Evolutionary conservation across 371 early-diverging fungal genomes (phyloP).

Genomic region (Phascolomyces articulosus): DNA sequence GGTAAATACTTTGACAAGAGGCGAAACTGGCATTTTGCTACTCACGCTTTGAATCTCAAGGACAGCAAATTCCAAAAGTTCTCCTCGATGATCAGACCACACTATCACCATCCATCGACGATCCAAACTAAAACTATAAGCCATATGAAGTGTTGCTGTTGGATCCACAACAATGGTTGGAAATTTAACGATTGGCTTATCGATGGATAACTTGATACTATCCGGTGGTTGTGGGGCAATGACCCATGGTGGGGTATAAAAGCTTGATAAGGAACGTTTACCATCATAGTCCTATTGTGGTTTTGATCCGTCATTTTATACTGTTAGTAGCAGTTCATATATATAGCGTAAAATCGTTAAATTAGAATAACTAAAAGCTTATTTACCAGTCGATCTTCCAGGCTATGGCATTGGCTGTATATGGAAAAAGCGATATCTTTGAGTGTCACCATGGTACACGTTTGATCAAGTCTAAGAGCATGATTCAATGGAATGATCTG

Average conservation of each 20-base stretch:
- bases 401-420: slow-evolving; percentile 53
- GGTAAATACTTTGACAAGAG: slow-evolving; percentile 19
- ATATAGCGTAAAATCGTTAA: background rate
- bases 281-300: background rate
- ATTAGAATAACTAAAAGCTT: background rate
- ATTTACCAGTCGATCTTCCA: background rate
- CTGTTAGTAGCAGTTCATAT: background rate
- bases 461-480: slow-evolving; percentile 38
- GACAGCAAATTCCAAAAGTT: slow-evolving; percentile 50
- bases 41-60: slow-evolving; percentile 15
- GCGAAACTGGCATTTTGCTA: slow-evolving; percentile 11
- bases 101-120: slow-evolving; percentile 59
- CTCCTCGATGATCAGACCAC: slow-evolving; percentile 63
- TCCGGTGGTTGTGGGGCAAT: slow-evolving; percentile 45
- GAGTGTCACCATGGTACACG: slow-evolving; percentile 55
- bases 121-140: slow-evolving; percentile 63
- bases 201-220: slow-evolving; percentile 41
- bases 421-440: slow-evolving; percentile 67
- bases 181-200: slow-evolving; percentile 24
- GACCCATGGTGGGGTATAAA: slow-evolving; percentile 58
- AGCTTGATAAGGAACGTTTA: background rate
- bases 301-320: background rate
- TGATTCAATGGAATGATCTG: slow-evolving; percentile 62
- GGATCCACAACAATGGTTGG: slow-evolving; percentile 32
- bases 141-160: slow-evolving; percentile 53